A percentile compares a stretch with the other conserved stretches of the same genome.
Conservation (phyloP, 768 basidiomycete genomes). For the Suillus plorans region DNA sequence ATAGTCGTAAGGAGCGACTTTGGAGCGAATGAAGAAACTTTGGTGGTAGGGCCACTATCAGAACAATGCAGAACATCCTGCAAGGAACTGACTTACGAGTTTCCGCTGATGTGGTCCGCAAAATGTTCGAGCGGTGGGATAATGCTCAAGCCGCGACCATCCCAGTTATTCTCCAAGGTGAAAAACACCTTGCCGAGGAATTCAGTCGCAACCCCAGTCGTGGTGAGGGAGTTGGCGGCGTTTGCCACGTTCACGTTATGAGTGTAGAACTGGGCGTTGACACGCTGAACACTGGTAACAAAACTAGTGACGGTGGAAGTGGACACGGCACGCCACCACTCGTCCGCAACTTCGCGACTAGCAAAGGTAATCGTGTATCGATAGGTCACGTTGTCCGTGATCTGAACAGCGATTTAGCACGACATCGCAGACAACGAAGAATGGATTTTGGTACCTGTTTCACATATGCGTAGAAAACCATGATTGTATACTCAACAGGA, state of each 20-base stretch:
- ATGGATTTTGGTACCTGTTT: neutral
- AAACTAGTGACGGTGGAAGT: neutral
- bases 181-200: neutral
- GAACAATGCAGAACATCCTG: neutral
- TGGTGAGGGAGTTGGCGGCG: no score
- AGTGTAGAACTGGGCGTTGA: neutral
- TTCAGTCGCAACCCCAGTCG: neutral
- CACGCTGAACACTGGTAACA: neutral
- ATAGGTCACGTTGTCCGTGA: neutral
- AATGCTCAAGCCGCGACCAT: neutral
- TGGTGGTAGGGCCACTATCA: neutral
- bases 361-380: conserved; percentile 24
- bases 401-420: neutral
- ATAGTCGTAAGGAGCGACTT: no score
- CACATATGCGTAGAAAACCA: neutral
- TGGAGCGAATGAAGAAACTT: no score
- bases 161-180: neutral
- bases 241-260: neutral
- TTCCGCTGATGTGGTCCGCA: neutral
- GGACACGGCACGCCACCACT: conserved; percentile 25
- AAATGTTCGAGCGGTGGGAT: neutral
- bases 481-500: neutral
- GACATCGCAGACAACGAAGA: neutral
- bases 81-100: neutral
- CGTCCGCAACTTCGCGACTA: conserved; percentile 21